Conservation (phyloP, 2,329 filamentous ascomycete genomes). For the Fusarium protoensiforme region DNA sequence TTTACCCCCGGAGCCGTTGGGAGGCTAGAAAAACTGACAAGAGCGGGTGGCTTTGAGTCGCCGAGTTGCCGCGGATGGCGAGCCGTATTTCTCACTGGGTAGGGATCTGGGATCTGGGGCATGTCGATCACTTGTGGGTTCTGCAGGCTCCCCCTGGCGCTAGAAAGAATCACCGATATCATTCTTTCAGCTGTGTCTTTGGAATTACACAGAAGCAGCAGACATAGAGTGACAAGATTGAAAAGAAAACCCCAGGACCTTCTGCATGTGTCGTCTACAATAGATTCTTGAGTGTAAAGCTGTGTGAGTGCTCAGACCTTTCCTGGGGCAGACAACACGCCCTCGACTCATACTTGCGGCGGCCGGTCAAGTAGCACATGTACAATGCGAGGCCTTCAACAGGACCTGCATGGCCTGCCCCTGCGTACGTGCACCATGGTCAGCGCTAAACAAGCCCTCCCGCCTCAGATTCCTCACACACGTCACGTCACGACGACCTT, state of each 20-base stretch:
- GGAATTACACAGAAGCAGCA: neutral
- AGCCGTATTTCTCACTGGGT: neutral
- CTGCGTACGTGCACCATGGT: neutral
- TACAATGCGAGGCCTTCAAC: neutral
- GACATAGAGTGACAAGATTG: neutral
- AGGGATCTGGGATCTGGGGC: neutral
- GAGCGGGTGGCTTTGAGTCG: neutral
- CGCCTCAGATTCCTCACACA: neutral
- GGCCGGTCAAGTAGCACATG: neutral
- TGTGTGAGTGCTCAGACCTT: neutral
- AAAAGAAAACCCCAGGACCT: neutral
- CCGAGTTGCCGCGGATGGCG: neutral
- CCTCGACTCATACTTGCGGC: neutral
- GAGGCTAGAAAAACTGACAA: neutral
- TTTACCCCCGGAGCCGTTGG: neutral
- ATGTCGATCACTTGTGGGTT: constrained; percentile 3
- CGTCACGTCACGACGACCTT: neutral
- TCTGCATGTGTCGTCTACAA: neutral
- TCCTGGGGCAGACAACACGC: neutral
- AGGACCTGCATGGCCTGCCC: neutral
- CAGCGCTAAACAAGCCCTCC: neutral
- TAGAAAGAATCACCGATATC: neutral
- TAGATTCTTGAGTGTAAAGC: neutral
- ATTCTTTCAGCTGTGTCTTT: neutral
- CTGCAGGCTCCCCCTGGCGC: neutral